A percentile compares a stretch with the other conserved stretches of the same genome.
phyloP scores from a whole-genome alignment of 441 rosid genomes.

The Arabidopsis hybrid region DNA sequence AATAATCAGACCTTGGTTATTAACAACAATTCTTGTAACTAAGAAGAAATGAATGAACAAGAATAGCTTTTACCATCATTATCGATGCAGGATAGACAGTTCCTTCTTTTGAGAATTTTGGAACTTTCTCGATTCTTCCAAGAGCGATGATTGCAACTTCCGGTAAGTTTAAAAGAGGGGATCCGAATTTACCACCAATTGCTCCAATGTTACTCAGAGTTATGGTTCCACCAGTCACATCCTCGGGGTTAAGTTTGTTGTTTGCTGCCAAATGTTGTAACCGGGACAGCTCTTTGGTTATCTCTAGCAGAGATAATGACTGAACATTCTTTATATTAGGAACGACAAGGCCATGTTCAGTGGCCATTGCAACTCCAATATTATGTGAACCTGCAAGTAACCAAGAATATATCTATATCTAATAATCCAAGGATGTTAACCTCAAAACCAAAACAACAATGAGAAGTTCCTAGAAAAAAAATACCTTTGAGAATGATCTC shows the following conservation, averaged over 20 bases:
- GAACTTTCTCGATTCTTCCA: constrained; percentile 87
- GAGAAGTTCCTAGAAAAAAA: neutral
- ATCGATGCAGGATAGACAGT: constrained; percentile 65
- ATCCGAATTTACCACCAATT: constrained; percentile 92
- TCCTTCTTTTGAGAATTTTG: constrained; percentile 68
- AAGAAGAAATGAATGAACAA: constrained; percentile 4
- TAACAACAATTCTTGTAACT: neutral
- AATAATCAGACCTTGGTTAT: constrained; percentile 12
- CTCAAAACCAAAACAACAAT: neutral
- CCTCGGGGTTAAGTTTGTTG: constrained; percentile 80
- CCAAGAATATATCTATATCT: neutral
- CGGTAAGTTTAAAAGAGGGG: constrained; percentile 87
- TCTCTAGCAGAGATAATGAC: constrained; percentile 78
- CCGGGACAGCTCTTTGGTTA: constrained; percentile 82
- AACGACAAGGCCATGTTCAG: constrained; percentile 85
- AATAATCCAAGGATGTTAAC: neutral
- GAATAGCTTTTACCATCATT: constrained; percentile 64
- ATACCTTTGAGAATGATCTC: constrained; percentile 86
- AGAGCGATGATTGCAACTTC: constrained; percentile 90
- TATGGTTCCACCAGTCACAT: constrained; percentile 86
- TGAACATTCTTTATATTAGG: constrained; percentile 94
- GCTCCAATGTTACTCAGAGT: constrained; percentile 93
- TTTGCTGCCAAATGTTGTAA: constrained; percentile 69
- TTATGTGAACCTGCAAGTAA: constrained; percentile 78
- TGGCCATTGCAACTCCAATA: constrained; percentile 96